Evolutionary conservation across 2,329 filamentous ascomycete species (phyloP).

Genomic region (Fonsecaea multimorphosa): DNA sequence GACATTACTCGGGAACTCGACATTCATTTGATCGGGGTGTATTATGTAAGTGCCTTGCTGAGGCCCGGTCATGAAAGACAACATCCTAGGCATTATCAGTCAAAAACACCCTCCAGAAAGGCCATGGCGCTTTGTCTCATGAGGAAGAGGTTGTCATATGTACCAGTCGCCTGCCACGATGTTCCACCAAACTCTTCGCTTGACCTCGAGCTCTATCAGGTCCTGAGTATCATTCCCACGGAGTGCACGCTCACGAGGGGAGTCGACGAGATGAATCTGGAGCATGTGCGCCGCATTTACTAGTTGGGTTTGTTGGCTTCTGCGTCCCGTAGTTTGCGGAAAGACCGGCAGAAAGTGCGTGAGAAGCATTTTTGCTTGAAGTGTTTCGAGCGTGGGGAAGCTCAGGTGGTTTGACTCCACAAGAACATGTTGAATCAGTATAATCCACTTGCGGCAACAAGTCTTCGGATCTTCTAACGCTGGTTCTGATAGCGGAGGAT

Average conservation of each 20-base stretch:
- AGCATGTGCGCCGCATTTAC: conserved; percentile 2
- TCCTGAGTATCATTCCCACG: background rate
- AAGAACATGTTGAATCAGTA: background rate
- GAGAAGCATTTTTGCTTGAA: conserved; percentile 3
- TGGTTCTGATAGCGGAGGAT: background rate
- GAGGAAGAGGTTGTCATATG: background rate
- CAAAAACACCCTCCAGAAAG: too few relatives aligned
- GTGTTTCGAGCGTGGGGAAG: conserved; percentile 1
- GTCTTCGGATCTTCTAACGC: too few relatives aligned
- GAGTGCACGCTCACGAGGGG: background rate
- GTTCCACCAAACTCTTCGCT: conserved; percentile 1
- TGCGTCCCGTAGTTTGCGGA: background rate
- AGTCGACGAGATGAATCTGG: background rate
- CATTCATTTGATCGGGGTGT: conserved; percentile 1
- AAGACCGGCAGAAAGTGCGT: conserved; percentile 1
- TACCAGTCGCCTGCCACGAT: conserved; percentile 1
- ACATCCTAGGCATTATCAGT: background rate
- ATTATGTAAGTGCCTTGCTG: conserved; percentile 1
- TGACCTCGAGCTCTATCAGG: background rate
- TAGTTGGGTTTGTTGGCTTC: background rate
- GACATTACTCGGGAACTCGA: conserved; percentile 7
- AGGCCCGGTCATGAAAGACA: conserved; percentile 1
- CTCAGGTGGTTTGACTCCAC: background rate
- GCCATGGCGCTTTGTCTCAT: too few relatives aligned
- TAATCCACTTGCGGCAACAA: background rate